These are phyloP conservation scores for Paramecium tetraurelia DNA, from an alignment of 73 alveolate species.

Conservation along the genomic window DNA sequence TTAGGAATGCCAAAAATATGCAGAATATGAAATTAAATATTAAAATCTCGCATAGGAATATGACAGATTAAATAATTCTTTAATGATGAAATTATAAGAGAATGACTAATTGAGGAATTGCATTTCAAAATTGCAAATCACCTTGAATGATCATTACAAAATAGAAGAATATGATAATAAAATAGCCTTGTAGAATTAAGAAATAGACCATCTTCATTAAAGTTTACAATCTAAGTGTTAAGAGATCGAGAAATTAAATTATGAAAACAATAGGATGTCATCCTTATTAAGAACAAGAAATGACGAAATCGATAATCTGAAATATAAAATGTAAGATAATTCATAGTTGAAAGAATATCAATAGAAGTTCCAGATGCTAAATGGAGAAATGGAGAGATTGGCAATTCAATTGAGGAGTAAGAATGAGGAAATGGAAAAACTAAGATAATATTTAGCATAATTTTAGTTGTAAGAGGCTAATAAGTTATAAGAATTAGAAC, in stretches of 20 bases:
- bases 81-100: not conserved
- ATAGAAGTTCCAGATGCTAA: not conserved
- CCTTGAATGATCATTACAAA: conserved; percentile 15
- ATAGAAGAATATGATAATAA: conserved; percentile 42
- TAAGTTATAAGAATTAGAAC: not conserved
- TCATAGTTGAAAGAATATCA: not conserved
- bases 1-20: not conserved
- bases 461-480: not conserved
- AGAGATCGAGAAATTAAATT: not conserved
- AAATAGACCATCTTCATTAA: conserved; percentile 8
- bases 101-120: conserved; percentile 18
- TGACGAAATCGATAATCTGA: not conserved
- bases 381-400: not conserved
- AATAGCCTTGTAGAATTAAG: conserved; percentile 10
- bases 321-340: not conserved
- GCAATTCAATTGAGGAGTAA: not conserved
- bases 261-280: not conserved
- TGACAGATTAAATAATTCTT: conserved; percentile 26
- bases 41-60: not conserved
- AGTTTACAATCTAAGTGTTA: not conserved
- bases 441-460: not conserved
- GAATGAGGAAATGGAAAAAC: conserved; percentile 4
- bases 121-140: not conserved
- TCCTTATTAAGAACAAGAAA: not conserved
- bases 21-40: not conserved